phyloP scores from a whole-genome alignment of 2,329 filamentous ascomycete species.

The Stagonosporopsis chrysanthemi region DNA sequence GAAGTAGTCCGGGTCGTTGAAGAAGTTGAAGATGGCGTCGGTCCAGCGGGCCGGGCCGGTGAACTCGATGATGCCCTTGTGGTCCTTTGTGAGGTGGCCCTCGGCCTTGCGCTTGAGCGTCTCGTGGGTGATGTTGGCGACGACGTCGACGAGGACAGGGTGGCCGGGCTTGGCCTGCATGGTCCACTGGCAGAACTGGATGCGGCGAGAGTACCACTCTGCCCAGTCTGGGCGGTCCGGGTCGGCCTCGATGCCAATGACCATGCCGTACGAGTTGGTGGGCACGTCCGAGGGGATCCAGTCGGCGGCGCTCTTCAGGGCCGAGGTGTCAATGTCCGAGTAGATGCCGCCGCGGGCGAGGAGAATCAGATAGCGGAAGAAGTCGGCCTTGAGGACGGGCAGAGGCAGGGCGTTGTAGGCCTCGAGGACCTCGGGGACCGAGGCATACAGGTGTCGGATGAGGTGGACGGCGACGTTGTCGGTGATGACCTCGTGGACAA shows the following conservation, averaged over 20 bases:
- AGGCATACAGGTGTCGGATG: constrained; percentile 84
- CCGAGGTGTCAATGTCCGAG: constrained; percentile 81
- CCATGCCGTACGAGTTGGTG: constrained; percentile 78
- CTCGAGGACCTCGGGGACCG: constrained; percentile 60
- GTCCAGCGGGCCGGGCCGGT: constrained; percentile 96
- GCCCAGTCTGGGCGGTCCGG: constrained; percentile 92
- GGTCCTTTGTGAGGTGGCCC: constrained; percentile 69
- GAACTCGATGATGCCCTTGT: constrained; percentile 87
- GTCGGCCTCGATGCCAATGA: constrained; percentile 96
- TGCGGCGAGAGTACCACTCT: constrained; percentile 93
- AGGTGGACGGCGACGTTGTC: constrained; percentile 84
- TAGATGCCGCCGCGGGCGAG: constrained; percentile 84
- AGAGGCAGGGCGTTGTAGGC: constrained; percentile 59
- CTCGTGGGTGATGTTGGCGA: constrained; percentile 83
- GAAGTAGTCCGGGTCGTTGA: constrained; percentile 91
- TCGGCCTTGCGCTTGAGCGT: constrained; percentile 75
- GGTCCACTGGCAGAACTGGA: constrained; percentile 99
- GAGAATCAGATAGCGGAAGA: constrained; percentile 74
- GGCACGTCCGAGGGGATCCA: constrained; percentile 87
- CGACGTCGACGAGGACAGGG: constrained; percentile 86
- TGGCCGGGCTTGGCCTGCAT: constrained; percentile 96
- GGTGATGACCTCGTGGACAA: constrained; percentile 97
- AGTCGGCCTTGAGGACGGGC: constrained; percentile 67
- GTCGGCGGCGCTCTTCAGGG: constrained; percentile 80
- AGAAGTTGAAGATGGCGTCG: constrained; percentile 87